phyloP scores from a whole-genome alignment of 257 asterid genomes.

The Jacaranda mimosifolia region DNA sequence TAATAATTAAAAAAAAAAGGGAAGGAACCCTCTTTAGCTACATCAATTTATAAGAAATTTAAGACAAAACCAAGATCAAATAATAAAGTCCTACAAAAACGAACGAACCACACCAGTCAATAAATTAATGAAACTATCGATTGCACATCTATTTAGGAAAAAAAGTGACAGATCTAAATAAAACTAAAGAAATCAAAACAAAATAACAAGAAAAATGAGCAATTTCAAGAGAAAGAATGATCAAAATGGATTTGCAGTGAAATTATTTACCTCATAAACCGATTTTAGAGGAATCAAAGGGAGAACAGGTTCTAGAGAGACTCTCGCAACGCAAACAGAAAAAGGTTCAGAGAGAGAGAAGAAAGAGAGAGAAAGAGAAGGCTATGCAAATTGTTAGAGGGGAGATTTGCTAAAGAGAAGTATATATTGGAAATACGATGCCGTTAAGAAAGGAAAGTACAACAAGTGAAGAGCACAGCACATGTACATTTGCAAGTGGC shows the following conservation, averaged over 20 bases:
- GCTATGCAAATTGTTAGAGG: background rate
- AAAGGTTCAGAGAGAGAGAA: slow-evolving; percentile 1
- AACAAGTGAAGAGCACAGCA: slow-evolving; percentile 29
- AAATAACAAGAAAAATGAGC: background rate
- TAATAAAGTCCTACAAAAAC: background rate
- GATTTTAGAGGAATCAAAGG: slow-evolving; percentile 54
- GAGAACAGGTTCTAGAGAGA: slow-evolving; percentile 60
- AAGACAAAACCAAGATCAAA: background rate
- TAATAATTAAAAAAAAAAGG: background rate
- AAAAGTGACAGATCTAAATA: slow-evolving; percentile 47
- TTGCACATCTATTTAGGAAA: slow-evolving; percentile 4
- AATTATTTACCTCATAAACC: slow-evolving; percentile 77
- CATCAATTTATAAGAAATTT: slow-evolving; percentile 18
- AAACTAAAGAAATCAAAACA: background rate
- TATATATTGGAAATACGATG: background rate
- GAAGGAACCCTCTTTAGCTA: slow-evolving; percentile 6
- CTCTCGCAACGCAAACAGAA: slow-evolving; percentile 46
- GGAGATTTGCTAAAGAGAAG: too few relatives aligned
- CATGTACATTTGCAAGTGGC: background rate
- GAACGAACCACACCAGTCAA: background rate
- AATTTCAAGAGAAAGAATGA: background rate
- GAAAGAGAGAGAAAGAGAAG: background rate
- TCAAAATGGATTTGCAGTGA: slow-evolving; percentile 1
- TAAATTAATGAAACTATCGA: background rate
- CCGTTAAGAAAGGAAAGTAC: slow-evolving; percentile 34